phyloP scores from a whole-genome alignment of 2,329 filamentous ascomycete genomes.

The Stachybotrys chlorohalonatus region DNA sequence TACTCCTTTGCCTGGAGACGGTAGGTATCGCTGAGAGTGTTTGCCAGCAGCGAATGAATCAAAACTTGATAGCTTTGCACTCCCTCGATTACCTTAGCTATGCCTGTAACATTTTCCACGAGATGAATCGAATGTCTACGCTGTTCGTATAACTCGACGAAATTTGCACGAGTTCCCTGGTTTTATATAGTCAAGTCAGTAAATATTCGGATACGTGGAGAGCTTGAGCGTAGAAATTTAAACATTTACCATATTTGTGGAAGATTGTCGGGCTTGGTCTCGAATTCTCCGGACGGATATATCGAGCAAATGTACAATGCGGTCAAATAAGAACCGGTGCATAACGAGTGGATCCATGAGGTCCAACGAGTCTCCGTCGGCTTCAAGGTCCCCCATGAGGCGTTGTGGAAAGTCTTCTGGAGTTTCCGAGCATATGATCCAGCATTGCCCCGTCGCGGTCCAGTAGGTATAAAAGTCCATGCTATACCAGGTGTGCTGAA shows the following conservation, averaged over 20 bases:
- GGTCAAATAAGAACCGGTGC: neutral
- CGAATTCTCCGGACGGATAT: neutral
- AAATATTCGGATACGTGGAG: neutral
- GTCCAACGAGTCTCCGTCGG: neutral
- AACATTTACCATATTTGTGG: neutral
- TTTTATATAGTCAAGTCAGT: neutral
- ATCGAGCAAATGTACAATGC: neutral
- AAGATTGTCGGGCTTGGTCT: neutral
- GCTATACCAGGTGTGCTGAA: neutral
- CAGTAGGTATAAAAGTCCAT: slow-evolving; percentile 1
- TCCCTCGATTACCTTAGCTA: neutral
- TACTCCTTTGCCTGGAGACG: neutral
- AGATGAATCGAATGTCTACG: slow-evolving; percentile 1
- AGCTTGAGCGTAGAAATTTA: neutral
- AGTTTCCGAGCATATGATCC: neutral
- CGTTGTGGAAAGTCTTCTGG: neutral
- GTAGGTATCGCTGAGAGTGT: neutral
- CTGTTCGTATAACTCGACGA: neutral
- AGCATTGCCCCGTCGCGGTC: neutral
- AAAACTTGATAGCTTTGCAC: neutral
- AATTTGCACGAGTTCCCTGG: neutral
- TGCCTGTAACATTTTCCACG: neutral
- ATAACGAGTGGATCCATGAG: neutral
- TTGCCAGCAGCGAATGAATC: neutral
- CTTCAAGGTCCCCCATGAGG: neutral